phyloP scores from a whole-genome alignment of 768 basidiomycete species.

The Boletellus ananiceps region DNA sequence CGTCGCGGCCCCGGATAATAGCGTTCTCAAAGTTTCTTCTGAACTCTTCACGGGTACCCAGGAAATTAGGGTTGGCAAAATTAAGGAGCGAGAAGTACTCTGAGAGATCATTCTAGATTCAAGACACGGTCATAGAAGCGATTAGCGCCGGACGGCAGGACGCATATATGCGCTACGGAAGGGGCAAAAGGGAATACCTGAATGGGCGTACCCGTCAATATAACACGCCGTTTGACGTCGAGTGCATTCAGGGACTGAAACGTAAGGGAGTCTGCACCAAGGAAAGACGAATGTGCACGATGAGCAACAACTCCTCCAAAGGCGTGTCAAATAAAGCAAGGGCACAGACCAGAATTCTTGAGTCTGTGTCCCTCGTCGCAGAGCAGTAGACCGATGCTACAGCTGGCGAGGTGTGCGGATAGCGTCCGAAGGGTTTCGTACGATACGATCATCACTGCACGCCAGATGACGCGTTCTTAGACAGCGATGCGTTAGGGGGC shows the following conservation, averaged over 20 bases:
- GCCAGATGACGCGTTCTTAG: background rate
- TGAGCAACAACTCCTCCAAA: conserved; percentile 1
- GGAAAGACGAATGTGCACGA: background rate
- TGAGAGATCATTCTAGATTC: conserved; percentile 78
- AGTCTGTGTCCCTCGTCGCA: conserved; percentile 97
- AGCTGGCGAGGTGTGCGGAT: conserved; percentile 67
- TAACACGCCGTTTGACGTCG: conserved; percentile 86
- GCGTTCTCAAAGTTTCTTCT: conserved; percentile 92
- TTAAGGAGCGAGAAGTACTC: conserved; percentile 93
- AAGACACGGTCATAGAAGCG: background rate
- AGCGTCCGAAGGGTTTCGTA: conserved; percentile 92
- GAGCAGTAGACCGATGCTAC: conserved; percentile 85
- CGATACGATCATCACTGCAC: conserved; percentile 92
- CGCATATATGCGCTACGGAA: conserved; percentile 3
- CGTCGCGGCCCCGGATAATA: conserved; percentile 88
- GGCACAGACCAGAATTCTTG: conserved; percentile 81
- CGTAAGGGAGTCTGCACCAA: conserved; percentile 68
- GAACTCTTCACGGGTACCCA: conserved; percentile 87
- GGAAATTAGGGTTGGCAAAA: conserved; percentile 88
- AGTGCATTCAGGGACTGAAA: conserved; percentile 80
- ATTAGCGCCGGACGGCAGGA: background rate
- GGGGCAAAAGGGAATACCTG: conserved; percentile 44
- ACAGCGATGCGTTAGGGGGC: background rate
- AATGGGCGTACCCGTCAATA: conserved; percentile 91
- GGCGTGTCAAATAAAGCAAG: background rate